Percentiles rank a stretch among this genome's conserved stretches.
Evolutionary conservation across 495 filamentous ascomycete genomes (phyloP).

Genomic region (Penicillium canescens): DNA sequence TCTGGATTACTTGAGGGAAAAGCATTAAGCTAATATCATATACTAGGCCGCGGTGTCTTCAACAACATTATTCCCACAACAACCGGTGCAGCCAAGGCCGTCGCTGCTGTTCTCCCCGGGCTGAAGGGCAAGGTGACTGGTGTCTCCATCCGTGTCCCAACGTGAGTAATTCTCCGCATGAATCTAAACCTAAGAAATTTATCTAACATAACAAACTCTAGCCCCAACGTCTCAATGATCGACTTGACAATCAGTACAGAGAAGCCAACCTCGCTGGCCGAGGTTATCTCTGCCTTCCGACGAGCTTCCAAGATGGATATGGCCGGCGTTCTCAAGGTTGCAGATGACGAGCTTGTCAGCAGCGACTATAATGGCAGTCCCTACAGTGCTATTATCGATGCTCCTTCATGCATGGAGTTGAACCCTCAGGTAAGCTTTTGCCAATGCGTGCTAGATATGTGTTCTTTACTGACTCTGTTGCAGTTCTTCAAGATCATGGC

Average conservation of each 20-base stretch:
- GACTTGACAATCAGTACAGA: conserved; percentile 36
- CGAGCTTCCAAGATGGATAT: conserved; percentile 28
- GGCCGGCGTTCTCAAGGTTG: conserved; percentile 30
- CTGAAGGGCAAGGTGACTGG: conserved; percentile 35
- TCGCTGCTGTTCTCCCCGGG: conserved; percentile 33
- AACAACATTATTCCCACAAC: conserved; percentile 39
- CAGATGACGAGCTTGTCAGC: conserved; percentile 36
- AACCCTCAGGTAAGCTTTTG: conserved; percentile 25
- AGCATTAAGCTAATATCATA: not conserved
- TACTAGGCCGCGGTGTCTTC: conserved; percentile 33
- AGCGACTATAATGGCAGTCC: conserved; percentile 33
- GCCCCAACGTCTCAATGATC: conserved; percentile 41
- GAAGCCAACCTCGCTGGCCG: conserved; percentile 30
- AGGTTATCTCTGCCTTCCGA: conserved; percentile 34
- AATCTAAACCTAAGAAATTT: not conserved
- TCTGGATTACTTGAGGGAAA: not conserved
- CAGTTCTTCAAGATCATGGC: conserved; percentile 42
- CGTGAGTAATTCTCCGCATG: conserved; percentile 19
- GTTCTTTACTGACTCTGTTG: not conserved
- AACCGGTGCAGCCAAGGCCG: conserved; percentile 36
- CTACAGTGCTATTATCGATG: conserved; percentile 34
- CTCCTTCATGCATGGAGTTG: conserved; percentile 29
- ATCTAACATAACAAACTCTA: not conserved
- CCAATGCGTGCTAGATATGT: not conserved
- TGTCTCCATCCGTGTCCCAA: conserved; percentile 36